Percentiles rank a stretch among this genome's conserved stretches.
These are phyloP conservation scores for Aschersonia sp. DNA, from an alignment of 2,329 filamentous ascomycete species.

Conservation along the genomic window DNA sequence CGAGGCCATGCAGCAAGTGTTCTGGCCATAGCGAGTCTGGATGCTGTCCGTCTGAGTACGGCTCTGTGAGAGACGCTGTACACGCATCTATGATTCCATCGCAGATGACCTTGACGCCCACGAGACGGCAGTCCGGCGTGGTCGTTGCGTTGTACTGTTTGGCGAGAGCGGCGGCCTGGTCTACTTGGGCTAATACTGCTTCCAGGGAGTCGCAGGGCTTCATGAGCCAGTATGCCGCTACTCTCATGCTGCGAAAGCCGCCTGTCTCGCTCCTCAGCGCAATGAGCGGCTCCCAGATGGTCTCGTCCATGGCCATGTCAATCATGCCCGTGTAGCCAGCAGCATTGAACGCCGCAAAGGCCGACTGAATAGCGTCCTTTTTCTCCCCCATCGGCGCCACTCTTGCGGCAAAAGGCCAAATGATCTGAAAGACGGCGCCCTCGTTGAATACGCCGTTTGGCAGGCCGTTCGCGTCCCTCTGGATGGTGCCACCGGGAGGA, in stretches of 20 bases:
- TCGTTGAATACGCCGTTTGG: conserved; percentile 36
- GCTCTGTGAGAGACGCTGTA: conserved; percentile 44
- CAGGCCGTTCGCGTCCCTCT: conserved; percentile 30
- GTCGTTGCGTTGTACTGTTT: conserved; percentile 17
- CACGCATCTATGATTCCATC: conserved; percentile 53
- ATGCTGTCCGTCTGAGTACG: conserved; percentile 35
- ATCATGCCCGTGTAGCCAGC: conserved; percentile 40
- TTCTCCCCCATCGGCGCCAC: conserved; percentile 32
- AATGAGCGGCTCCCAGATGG: conserved; percentile 34
- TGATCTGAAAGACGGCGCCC: conserved; percentile 33
- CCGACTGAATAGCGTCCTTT: conserved; percentile 30
- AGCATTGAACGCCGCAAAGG: conserved; percentile 32
- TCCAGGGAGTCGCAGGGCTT: conserved; percentile 27
- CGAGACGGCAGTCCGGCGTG: conserved; percentile 29
- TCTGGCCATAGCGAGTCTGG: conserved; percentile 39
- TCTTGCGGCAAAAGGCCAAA: conserved; percentile 38
- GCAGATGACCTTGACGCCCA: conserved; percentile 50
- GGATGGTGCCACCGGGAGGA: conserved; percentile 35
- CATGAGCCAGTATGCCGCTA: conserved; percentile 44
- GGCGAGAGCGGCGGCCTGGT: conserved; percentile 30
- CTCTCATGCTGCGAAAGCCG: conserved; percentile 19
- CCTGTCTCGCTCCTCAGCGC: conserved; percentile 23
- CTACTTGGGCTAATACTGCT: conserved; percentile 29
- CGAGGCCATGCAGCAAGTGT: conserved; percentile 35
- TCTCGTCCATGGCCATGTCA: conserved; percentile 49